These are phyloP conservation scores for Parietaria judaica DNA, from an alignment of 306 rosid species.

Conservation along the genomic window DNA sequence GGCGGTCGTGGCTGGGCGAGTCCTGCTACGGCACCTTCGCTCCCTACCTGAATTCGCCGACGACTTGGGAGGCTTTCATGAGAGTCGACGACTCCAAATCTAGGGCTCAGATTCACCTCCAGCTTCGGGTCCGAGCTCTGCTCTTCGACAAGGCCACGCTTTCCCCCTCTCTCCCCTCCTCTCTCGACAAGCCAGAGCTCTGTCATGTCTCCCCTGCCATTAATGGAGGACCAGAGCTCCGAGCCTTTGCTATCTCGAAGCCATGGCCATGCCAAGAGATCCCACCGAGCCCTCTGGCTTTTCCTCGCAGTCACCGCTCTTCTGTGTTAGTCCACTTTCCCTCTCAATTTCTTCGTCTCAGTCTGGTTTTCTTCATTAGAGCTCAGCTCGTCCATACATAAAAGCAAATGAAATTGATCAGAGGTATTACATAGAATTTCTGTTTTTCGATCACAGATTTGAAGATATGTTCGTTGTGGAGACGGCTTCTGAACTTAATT, in stretches of 20 bases:
- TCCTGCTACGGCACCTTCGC: slow-evolving; percentile 48
- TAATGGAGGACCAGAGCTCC: slow-evolving; percentile 20
- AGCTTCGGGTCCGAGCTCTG: slow-evolving; percentile 85
- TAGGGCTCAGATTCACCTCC: slow-evolving; percentile 66
- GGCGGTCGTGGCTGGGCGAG: slow-evolving; percentile 36
- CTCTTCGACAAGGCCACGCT: slow-evolving; percentile 79
- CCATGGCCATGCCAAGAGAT: slow-evolving; percentile 11
- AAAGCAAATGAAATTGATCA: slow-evolving; percentile 9
- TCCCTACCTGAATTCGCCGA: slow-evolving; percentile 54
- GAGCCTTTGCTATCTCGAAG: slow-evolving; percentile 31
- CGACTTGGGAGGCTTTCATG: slow-evolving; percentile 70
- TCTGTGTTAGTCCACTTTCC: too few species aligned
- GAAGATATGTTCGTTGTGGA: not conserved
- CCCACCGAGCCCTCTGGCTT: slow-evolving; percentile 5
- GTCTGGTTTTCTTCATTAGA: too few species aligned
- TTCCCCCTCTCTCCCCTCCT: slow-evolving; percentile 43
- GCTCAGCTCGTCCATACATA: too few species aligned
- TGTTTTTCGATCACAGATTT: too few species aligned
- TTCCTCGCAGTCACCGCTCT: slow-evolving; percentile 15
- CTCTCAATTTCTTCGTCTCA: too few species aligned
- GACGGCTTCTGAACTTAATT: not conserved
- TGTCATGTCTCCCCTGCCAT: not conserved
- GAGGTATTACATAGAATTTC: slow-evolving; percentile 4
- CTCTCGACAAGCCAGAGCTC: slow-evolving; percentile 4
- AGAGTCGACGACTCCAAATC: slow-evolving; percentile 50